These are phyloP conservation scores for Cajanus cajan DNA, from an alignment of 306 rosid genomes.

Conservation along the genomic window DNA sequence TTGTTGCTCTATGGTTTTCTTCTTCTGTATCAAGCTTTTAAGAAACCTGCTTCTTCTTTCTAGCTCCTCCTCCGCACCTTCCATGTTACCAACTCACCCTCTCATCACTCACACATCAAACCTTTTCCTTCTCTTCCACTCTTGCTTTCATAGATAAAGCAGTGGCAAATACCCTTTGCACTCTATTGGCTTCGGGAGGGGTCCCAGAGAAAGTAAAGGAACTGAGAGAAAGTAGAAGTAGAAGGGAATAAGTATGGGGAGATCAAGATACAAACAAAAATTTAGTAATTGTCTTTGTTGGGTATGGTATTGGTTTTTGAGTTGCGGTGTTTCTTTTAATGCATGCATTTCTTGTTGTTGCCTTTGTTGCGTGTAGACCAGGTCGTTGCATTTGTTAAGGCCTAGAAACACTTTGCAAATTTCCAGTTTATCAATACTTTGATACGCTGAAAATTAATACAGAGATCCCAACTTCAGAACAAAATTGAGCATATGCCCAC, in stretches of 20 bases:
- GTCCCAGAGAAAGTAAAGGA: conserved; percentile 24
- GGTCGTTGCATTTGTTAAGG: conserved; percentile 23
- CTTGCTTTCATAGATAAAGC: conserved; percentile 13
- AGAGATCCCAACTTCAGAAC: no score
- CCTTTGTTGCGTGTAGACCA: conserved; percentile 17
- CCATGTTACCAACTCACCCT: conserved; percentile 40
- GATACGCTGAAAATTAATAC: background rate
- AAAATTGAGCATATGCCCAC: no score
- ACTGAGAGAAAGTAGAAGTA: background rate
- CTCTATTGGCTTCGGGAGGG: conserved; percentile 37
- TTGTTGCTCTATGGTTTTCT: conserved; percentile 69
- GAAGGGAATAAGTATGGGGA: background rate
- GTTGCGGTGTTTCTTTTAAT: conserved; percentile 28
- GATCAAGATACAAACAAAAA: conserved; percentile 8
- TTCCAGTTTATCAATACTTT: background rate
- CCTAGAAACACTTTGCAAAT: conserved; percentile 8
- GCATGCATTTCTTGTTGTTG: conserved; percentile 16
- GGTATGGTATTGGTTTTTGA: conserved; percentile 30
- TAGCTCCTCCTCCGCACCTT: conserved; percentile 79
- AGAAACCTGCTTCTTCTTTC: conserved; percentile 88
- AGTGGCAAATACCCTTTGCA: conserved; percentile 33
- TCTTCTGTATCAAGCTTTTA: conserved; percentile 70
- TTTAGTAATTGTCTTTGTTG: background rate
- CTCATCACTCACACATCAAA: conserved; percentile 32
- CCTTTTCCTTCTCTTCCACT: background rate